A percentile compares a stretch with the other conserved stretches of the same genome.
These are phyloP conservation scores for Aurinia saxatilis DNA, from an alignment of 345 rosid genomes.

Conservation along the genomic window DNA sequence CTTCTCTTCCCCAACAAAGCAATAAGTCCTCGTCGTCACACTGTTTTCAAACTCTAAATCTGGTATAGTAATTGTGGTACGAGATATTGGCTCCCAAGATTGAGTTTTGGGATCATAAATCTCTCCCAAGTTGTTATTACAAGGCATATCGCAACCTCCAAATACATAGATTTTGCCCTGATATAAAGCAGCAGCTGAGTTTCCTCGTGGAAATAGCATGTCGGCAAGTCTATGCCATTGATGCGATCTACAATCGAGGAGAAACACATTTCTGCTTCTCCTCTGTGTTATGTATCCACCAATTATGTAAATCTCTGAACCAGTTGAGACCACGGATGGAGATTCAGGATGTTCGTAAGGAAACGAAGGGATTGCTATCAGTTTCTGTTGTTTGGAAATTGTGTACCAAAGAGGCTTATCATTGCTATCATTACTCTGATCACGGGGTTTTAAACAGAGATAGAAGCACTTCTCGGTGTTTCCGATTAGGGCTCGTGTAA, in stretches of 20 bases:
- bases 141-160: slow-evolving; percentile 41
- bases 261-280: background rate
- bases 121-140: slow-evolving; percentile 53
- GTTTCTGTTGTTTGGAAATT: slow-evolving; percentile 19
- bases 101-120: slow-evolving; percentile 38
- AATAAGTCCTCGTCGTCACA: background rate
- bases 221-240: slow-evolving; percentile 38
- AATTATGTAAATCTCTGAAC: slow-evolving; percentile 41
- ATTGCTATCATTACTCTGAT: background rate
- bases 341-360: slow-evolving; percentile 33
- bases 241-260: slow-evolving; percentile 52
- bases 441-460: background rate
- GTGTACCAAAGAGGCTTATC: slow-evolving; percentile 35
- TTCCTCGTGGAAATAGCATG: slow-evolving; percentile 37
- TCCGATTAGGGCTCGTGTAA: slow-evolving; percentile 29
- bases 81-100: slow-evolving; percentile 25
- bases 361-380: slow-evolving; percentile 34
- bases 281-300: slow-evolving; percentile 55
- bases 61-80: background rate
- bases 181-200: slow-evolving; percentile 42
- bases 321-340: slow-evolving; percentile 41
- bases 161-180: slow-evolving; percentile 45
- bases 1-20: background rate
- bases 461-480: slow-evolving; percentile 8
- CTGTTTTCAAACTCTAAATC: background rate